Evolutionary conservation across 768 basidiomycete genomes (phyloP).

Genomic region (Tricholoma hemisulphureum): DNA sequence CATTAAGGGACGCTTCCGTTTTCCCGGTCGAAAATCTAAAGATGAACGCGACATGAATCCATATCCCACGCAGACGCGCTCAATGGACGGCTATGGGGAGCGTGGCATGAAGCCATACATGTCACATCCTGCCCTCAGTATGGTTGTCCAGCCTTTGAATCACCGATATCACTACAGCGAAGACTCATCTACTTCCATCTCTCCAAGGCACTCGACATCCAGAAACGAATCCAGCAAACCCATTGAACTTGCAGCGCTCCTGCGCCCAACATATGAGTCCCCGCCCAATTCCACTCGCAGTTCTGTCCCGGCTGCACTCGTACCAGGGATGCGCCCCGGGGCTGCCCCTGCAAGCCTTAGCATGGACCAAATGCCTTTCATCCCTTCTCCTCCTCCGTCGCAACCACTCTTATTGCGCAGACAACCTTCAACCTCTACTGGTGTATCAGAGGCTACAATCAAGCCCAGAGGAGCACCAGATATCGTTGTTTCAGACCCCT

Average conservation of each 20-base stretch:
- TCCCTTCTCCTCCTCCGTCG: background rate
- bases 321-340: background rate
- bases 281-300: background rate
- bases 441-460: background rate
- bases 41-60: conserved; percentile 22
- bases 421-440: background rate
- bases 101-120: conserved; percentile 41
- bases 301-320: background rate
- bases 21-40: conserved; percentile 25
- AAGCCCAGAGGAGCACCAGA: background rate
- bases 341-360: background rate
- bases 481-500: conserved; percentile 3
- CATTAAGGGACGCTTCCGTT: conserved; percentile 36
- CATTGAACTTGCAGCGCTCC: background rate
- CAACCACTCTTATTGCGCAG: background rate
- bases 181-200: conserved; percentile 18
- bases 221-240: conserved; percentile 7
- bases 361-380: conserved; percentile 2
- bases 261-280: background rate
- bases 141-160: conserved; percentile 17
- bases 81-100: conserved; percentile 13
- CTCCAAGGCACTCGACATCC: conserved; percentile 9
- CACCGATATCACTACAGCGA: conserved; percentile 20
- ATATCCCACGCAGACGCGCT: conserved; percentile 28
- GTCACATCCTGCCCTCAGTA: conserved; percentile 41